Evolutionary conservation across 2,329 filamentous ascomycete species (phyloP), one percentile per base, ranked within the genome.

Genomic region (Xylaria sp.): DNA sequence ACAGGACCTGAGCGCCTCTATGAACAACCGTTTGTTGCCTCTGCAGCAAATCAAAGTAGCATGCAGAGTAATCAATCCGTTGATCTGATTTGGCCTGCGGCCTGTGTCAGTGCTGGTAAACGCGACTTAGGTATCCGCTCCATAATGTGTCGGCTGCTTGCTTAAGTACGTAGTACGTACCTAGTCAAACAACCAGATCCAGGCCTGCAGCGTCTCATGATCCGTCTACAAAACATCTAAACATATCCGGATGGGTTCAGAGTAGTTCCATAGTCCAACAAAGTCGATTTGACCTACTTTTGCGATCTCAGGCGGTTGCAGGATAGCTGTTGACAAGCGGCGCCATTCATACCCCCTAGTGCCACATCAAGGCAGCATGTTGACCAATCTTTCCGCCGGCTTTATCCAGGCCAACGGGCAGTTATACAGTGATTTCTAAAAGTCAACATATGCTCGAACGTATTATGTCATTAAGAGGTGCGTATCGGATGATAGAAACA

Each of bases 111-210:
- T 48, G n/a, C 44, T 10, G 44, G 28, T 9, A 18, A 57, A 15
- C 12, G 15, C 8, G 25, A 34, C 8, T 25, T 25, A 3, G 23
- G 23, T 12, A 5, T 6, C 20, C 25, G 37, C 7, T 15, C 2
- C 8, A 28, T 46, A 13, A 44, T 37, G 28, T 31, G 25, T 39
- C 61, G 51, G 51, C 41, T 37, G 41, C 25, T 39, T 56, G 18
- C 60, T 23, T 37, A 56, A 10, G 51, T 23, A 56, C 61, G 6
- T 46, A 10, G 51, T 23, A 56, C 61, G 6, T 46, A 56, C 52
- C 13, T 46, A 5, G 15, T 1, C 51, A 57, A 46, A 23, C 51
- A 44, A n/a, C 13, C 12, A 18, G 25, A 15, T 44, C 5, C 20
- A 9, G 37, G 20, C 20, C 37, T 10, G 10, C 2, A n/a, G 2